These are phyloP conservation scores for Amanita rubescens DNA, from an alignment of 768 basidiomycete genomes.

Conservation along the genomic window DNA sequence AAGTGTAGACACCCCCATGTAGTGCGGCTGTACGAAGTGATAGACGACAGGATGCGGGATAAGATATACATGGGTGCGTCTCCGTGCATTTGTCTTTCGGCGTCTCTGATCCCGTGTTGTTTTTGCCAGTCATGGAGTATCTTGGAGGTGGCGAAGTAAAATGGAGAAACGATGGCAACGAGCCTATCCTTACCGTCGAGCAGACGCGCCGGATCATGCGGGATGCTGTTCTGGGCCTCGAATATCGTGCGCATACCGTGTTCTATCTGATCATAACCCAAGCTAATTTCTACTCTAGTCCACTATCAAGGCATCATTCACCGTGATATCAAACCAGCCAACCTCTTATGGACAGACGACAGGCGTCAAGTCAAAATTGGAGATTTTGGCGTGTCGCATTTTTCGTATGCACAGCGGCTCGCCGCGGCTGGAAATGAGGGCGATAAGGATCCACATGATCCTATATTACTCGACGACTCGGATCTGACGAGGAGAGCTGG, in stretches of 20 bases:
- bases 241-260: conserved; percentile 67
- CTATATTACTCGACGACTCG: conserved; percentile 72
- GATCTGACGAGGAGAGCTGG: conserved; percentile 89
- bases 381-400: conserved; percentile 97
- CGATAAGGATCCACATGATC: conserved; percentile 41
- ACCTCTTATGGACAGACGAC: conserved; percentile 86
- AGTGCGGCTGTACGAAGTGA: conserved; percentile 86
- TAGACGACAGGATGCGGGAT: conserved; percentile 83
- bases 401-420: conserved; percentile 81
- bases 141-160: conserved; percentile 92
- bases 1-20: conserved; percentile 88
- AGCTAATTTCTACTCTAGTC: conserved; percentile 41
- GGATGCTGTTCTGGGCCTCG: conserved; percentile 89
- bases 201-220: conserved; percentile 86
- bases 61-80: conserved; percentile 91
- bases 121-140: conserved; percentile 82
- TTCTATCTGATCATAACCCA: background rate
- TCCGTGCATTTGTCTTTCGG: too few species aligned
- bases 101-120: conserved; percentile 9
- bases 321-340: conserved; percentile 98
- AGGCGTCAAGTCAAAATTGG: conserved; percentile 91
- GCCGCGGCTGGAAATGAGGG: conserved; percentile 50
- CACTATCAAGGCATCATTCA: conserved; percentile 98
- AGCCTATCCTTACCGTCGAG: conserved; percentile 73
- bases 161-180: conserved; percentile 61